Base-by-base conservation (phyloP, 352 stramenopile species). In the Globisporangium uncinulatum region DNA sequence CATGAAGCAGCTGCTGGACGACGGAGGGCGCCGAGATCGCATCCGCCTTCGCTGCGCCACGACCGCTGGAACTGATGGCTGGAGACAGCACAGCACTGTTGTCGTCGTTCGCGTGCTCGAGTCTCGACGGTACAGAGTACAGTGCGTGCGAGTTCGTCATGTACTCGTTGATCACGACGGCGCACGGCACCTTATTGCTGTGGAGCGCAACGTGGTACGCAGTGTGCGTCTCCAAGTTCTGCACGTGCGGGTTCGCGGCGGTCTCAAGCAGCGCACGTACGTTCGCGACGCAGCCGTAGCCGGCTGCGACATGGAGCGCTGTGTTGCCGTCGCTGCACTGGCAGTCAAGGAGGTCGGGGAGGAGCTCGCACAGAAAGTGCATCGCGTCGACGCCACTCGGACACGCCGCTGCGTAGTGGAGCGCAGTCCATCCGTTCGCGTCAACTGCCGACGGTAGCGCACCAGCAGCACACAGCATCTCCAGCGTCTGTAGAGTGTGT, bases 331-430 rank as follows among this genome's bases (percentile, higher is more conserved):
- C 61, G 49, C 47, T 52, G 20, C 76, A 86, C 44, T 72, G 70
- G 7, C 41, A 44, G 47, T 91, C 76, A 11, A 89, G 69, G 3
- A 79, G 56, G 7, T 84, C 74, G 1, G 67, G 67, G 1, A 74
- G 37, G 5, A 87, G 36, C 20, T 86, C 72, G 24, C 76, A 87
- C 14, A 91, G 46, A 32, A 83, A 87, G 36, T 71, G 67, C 57
- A 91, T 56, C 2, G 74, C 72, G 19, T 74, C 59, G 4, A 71
- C 14, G 0, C 74, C 78, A 0, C 44, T 63, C 9, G 54, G 34
- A 29, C 76, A 87, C 10, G 69, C 78, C 10, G 75, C 76, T 4
- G 71, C 74, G 48, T 87, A 89, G 37, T 91, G 80, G 2, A 91
- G 57, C 2, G 70, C 68, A 21, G 72, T 87, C 78, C 78, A 91